A percentile compares a stretch with the other conserved stretches of the same genome.
Conservation (phyloP, 2,329 filamentous ascomycete genomes). For the Neospermospora avenae region DNA sequence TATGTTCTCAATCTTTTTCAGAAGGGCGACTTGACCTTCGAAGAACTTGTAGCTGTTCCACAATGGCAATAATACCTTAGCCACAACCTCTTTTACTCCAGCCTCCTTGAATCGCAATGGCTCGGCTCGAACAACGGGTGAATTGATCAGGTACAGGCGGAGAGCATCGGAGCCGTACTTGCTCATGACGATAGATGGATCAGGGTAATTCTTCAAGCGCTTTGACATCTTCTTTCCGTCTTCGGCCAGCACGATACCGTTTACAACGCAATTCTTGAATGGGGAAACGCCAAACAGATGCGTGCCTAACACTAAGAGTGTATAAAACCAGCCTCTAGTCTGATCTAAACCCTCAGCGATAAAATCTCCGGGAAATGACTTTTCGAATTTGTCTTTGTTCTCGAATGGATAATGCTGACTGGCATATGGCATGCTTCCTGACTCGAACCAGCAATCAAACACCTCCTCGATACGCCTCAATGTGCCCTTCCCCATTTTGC, state of each 20-base stretch:
- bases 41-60: slow-evolving; percentile 99
- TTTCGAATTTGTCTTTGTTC: slow-evolving; percentile 76
- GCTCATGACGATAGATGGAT: slow-evolving; percentile 77
- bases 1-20: slow-evolving; percentile 79
- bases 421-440: slow-evolving; percentile 92
- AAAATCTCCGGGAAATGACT: slow-evolving; percentile 86
- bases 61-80: slow-evolving; percentile 82
- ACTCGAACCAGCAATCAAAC: slow-evolving; percentile 97
- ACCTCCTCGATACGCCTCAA: slow-evolving; percentile 81
- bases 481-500: slow-evolving; percentile 80
- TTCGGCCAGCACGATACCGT: slow-evolving; percentile 88
- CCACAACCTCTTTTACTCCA: slow-evolving; percentile 92
- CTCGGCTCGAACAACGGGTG: slow-evolving; percentile 88
- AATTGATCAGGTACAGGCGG: slow-evolving; percentile 94
- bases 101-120: slow-evolving; percentile 86
- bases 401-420: slow-evolving; percentile 91
- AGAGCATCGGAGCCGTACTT: slow-evolving; percentile 91
- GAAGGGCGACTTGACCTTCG: slow-evolving; percentile 76
- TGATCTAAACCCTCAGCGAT: slow-evolving; percentile 93
- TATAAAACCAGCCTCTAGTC: slow-evolving; percentile 97
- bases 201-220: slow-evolving; percentile 92
- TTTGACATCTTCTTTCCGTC: slow-evolving; percentile 99
- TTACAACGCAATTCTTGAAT: slow-evolving; percentile 96
- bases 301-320: slow-evolving; percentile 80
- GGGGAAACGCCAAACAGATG: slow-evolving; percentile 82